Base-by-base conservation (phyloP, 495 filamentous ascomycete species). In the Acidomyces sp. region DNA sequence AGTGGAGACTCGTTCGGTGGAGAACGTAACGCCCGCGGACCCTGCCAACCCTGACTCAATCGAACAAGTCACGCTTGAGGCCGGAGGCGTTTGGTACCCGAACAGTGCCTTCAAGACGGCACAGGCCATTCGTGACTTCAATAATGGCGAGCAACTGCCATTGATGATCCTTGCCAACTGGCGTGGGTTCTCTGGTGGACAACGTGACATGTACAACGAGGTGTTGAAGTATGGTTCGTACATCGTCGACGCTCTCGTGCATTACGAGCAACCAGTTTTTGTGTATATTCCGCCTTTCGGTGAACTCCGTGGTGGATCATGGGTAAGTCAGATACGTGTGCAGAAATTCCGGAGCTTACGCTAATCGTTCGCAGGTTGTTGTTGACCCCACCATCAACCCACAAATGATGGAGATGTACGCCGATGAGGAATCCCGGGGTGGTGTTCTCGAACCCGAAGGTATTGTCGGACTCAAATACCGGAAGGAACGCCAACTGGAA, bases 131-230 rank as follows among this genome's bases (percentile, higher is more conserved):
- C 84, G 78, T 48, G 90, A 97, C 72, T 97, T 97, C 75, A 97
- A 95, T 77, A 75, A 92, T 51, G 90, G 90, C 58, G 90, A 97
- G 64, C 90, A 96, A 69, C 74, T 97, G 46, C 90, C 90, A 31
- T 69, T 97, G 44, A 95, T 97, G 85, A 96, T 97, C 63, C 73
- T 97, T 34, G 90, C 90, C 61, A 97, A 97, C 72, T 97, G 90
- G 90, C 74, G 90, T 72, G 90, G 90, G 65, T 97, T 97, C 82
- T 95, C 90, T 41, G 90, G 90, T 68, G 90, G 90, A 37, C 90
- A 97, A 65, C 83, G 86, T 53, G 90, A 97, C 62, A 97, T 97
- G 90, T 97, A 93, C 76, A 93, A 95, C 65, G 90, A 97, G 63
- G 92, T 97, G 6, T 77, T 97, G 60, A 97, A 97, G 70, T 97